Conservation (phyloP, 1,284 basidiomycete genomes). For the Trametes versicolor region DNA sequence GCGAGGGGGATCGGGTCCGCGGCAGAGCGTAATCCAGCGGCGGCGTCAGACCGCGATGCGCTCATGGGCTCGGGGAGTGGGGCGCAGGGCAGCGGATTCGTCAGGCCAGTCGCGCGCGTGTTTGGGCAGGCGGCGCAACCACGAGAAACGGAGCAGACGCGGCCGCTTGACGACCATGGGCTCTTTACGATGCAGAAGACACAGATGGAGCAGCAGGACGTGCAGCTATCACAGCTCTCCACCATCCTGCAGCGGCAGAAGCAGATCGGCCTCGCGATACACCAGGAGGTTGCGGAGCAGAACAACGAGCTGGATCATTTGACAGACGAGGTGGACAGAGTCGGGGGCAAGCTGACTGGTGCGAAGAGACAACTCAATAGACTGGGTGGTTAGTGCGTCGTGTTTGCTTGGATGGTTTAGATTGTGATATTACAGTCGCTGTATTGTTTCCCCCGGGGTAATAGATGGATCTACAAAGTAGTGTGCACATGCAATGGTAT, state of each 20-base stretch:
- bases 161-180: conserved; percentile 87
- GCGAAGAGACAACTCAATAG: conserved; percentile 87
- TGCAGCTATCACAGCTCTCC: conserved; percentile 81
- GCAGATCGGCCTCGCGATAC: conserved; percentile 89
- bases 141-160: conserved; percentile 86
- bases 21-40: conserved; percentile 52
- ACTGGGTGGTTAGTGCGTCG: conserved; percentile 55
- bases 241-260: conserved; percentile 88
- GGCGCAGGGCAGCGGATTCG: conserved; percentile 32
- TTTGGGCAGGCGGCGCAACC: conserved; percentile 75
- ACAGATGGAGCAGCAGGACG: conserved; percentile 88
- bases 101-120: conserved; percentile 74
- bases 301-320: conserved; percentile 89
- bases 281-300: conserved; percentile 85
- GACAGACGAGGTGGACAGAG: conserved; percentile 75
- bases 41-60: conserved; percentile 70
- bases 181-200: conserved; percentile 83
- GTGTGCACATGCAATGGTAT: conserved; percentile 33
- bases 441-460: conserved; percentile 27
- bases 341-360: conserved; percentile 79
- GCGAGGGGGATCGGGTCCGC: conserved; percentile 52
- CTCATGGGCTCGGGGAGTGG: conserved; percentile 56
- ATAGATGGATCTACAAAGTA: conserved; percentile 39
- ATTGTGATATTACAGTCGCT: conserved; percentile 29
- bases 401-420: conserved; percentile 19